These are phyloP conservation scores for Pseudocercospora musae DNA, from an alignment of 2,329 filamentous ascomycete genomes.

Conservation along the genomic window DNA sequence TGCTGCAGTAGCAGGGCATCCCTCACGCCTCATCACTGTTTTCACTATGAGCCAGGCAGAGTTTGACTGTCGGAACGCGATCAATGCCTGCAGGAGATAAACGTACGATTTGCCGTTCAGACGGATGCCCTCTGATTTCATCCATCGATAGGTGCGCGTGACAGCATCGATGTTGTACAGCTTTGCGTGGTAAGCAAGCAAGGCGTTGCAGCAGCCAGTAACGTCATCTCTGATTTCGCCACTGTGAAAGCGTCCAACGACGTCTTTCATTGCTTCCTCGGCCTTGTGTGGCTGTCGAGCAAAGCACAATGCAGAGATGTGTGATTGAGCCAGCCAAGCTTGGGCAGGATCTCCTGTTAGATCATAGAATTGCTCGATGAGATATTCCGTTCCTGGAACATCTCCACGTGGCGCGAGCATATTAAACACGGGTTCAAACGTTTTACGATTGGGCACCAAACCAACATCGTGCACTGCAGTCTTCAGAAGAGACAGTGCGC, in stretches of 20 bases:
- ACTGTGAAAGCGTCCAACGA: conserved; percentile 43
- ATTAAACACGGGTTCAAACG: conserved; percentile 71
- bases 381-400: conserved; percentile 61
- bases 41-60: conserved; percentile 54
- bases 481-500: conserved; percentile 63
- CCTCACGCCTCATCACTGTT: conserved; percentile 50
- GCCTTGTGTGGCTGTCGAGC: conserved; percentile 47
- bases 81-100: conserved; percentile 58
- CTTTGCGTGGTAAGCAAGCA: conserved; percentile 67
- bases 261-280: conserved; percentile 54
- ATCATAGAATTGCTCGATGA: conserved; percentile 61
- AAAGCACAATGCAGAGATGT: conserved; percentile 59
- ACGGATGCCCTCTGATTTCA: conserved; percentile 51
- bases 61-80: conserved; percentile 51
- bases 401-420: conserved; percentile 71
- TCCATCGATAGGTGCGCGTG: conserved; percentile 53
- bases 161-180: conserved; percentile 57
- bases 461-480: conserved; percentile 49
- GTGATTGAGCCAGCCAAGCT: conserved; percentile 57
- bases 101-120: conserved; percentile 59
- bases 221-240: conserved; percentile 49
- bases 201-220: conserved; percentile 72
- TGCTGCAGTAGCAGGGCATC: conserved; percentile 44
- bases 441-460: conserved; percentile 57
- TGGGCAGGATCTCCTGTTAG: conserved; percentile 50